Conservation (phyloP, 1,284 basidiomycete genomes). For the Flammula alnicola region DNA sequence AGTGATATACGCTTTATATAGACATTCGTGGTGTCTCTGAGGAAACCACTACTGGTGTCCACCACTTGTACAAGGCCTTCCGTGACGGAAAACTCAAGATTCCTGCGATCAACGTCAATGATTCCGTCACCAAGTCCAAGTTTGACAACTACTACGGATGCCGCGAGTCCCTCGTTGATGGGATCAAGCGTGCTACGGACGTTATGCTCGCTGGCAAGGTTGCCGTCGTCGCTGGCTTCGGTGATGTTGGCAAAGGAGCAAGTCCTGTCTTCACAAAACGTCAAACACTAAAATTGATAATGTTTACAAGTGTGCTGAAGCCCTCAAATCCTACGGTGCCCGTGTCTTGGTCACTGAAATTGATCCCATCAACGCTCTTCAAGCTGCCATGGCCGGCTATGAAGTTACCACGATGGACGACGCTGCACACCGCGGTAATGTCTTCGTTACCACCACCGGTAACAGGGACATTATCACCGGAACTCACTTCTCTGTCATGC, state of each 20-base stretch:
- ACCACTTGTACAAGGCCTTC: conserved; percentile 98
- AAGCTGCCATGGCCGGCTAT: conserved; percentile 99
- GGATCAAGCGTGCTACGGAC: conserved; percentile 99
- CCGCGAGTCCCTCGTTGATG: conserved; percentile 99
- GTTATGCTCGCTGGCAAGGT: conserved; percentile 99
- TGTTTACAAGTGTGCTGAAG: conserved; percentile 91
- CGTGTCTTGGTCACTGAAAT: conserved; percentile 98
- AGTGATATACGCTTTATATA: conserved; percentile 33
- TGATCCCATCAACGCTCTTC: conserved; percentile 99
- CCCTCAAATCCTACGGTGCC: conserved; percentile 94
- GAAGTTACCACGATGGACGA: conserved; percentile 99
- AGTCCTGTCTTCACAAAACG: conserved; percentile 37
- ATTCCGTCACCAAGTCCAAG: conserved; percentile 99
- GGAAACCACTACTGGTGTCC: conserved; percentile 99
- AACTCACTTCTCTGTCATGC: conserved; percentile 94
- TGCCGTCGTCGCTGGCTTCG: conserved; percentile 97
- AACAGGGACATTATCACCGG: conserved; percentile 98
- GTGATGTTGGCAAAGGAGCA: conserved; percentile 99
- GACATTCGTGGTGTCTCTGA: conserved; percentile 95
- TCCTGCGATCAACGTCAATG: conserved; percentile 99
- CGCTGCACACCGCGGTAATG: conserved; percentile 84
- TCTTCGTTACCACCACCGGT: conserved; percentile 99
- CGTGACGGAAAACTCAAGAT: conserved; percentile 96
- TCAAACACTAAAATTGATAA: conserved; percentile 13
- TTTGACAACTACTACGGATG: conserved; percentile 98